Base-by-base conservation (phyloP, 805 yeast genomes). In the Hermanozyma aechmeae region DNA sequence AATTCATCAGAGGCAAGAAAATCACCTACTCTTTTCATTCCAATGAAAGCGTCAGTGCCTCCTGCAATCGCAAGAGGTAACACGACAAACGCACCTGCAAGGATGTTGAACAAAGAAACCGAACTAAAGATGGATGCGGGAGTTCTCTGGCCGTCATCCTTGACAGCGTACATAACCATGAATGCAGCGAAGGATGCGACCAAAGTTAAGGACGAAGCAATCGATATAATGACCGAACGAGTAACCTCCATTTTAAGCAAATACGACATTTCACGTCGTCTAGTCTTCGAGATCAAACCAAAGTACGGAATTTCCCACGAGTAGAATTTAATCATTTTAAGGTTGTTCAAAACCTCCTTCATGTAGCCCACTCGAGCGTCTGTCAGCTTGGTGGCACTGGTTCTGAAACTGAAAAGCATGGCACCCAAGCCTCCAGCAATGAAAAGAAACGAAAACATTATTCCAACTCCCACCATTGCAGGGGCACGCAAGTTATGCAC, bases 1-100 rank as follows among this genome's bases (percentile, higher is more conserved):
- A 19, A 8, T 34, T 53, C 58, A n/a, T 39, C 45, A 20, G 56
- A 38, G 22, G 40, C 34, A 21, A 56, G 40, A 29, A 39, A 53
- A 8, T 47, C 56, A 21, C 36, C 40, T 23, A 51, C 40, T 33
- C 59, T 38, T 12, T 35, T 26, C 16, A 34, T n/a, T 6, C 33
- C 43, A 24, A 43, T 30, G 13, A 27, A 30, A 9, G 37, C 36
- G 27, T 45, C 46, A 5, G 40, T 31, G 15, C 31, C 29, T 13
- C 33, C 23, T 2, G 45, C 32, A 13, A 38, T 12, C 8, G 34
- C 41, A 5, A 34, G 24, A 13, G 46, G 46, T 10, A 43, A 21
- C 6, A 32, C 9, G 12, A 31, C 24, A 5, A 45, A 20, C 10
- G 16, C 32, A 14, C 25, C 35, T 8, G 43, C 26, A 13, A 43